Evolutionary conservation across 2,329 filamentous ascomycete genomes (phyloP), one percentile per base, ranked within the genome.

Genomic region (Curvularia eragrostidis): DNA sequence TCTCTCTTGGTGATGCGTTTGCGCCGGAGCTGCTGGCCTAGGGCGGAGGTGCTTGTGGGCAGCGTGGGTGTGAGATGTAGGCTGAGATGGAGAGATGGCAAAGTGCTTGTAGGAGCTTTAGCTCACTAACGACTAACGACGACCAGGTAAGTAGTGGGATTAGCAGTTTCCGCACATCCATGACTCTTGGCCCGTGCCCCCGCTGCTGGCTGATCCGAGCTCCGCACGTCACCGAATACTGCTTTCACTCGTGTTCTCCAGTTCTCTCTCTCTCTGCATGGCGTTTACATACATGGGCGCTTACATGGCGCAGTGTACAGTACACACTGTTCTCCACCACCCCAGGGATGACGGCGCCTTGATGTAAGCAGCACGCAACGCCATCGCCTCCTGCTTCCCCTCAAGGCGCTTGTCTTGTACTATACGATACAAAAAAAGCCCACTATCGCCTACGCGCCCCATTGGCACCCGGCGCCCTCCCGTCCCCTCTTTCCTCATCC

Each of bases 401-500:
- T 28, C 39, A 39, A 26, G 32, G 34, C 19, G 34, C 30, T 28
- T 24, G 10, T 30, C 21, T 28, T 28, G n/a, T 30, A n/a, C 32
- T n/a, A 28, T 26, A 15, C 15, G 13, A 39, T 10, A 12, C 18
- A 18, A 9, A 21, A 39, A 23, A 21, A 38, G 13, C 23, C 6
- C 19, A 21, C 41, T 38, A 55, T 60, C 53, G 65, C 23, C 62
- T 66, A 51, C 63, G 59, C 18, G 71, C 74, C 13, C 73, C 75
- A 60, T 74, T 77, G 5, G 73, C 74, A 48, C 67, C 67, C 38
- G 66, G 59, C 5, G 52, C 67, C 30, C 54, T 64, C 52, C 52
- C 50, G 15, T 55, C 58, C 2, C 52, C 66, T 26, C 54, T 63
- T 52, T 64, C 51, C 36, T 56, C 65, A 44, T 78, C 75, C 9